Evolutionary conservation across 345 rosid species (phyloP).

Genomic region (Cochlearia excelsa): DNA sequence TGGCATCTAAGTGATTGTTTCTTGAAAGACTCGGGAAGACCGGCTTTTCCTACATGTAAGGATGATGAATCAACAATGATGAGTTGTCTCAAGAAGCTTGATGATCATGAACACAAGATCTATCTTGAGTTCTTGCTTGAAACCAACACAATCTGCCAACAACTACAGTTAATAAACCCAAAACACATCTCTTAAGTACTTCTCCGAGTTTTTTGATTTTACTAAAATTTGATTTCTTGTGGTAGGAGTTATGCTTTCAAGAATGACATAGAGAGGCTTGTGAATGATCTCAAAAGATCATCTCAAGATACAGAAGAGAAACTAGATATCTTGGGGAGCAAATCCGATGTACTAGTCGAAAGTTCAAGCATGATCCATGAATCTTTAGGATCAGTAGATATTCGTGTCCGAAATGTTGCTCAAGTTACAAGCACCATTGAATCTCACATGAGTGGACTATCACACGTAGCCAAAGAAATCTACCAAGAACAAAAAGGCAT

Average conservation of each 20-base stretch:
- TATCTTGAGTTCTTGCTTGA: constrained; percentile 70
- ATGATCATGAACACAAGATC: constrained; percentile 51
- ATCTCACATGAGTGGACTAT: constrained; percentile 44
- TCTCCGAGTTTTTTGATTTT: background rate
- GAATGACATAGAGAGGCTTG: constrained; percentile 67
- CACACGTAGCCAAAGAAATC: constrained; percentile 47
- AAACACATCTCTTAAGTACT: too few relatives aligned
- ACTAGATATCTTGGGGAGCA: constrained; percentile 46
- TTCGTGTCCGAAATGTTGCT: constrained; percentile 47
- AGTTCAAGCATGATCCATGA: constrained; percentile 51
- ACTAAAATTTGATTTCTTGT: background rate
- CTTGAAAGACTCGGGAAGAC: constrained; percentile 58
- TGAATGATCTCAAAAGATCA: constrained; percentile 60
- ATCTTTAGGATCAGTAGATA: constrained; percentile 51
- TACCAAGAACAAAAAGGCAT: constrained; percentile 55
- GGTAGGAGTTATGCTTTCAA: constrained; percentile 64
- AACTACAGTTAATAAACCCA: constrained; percentile 45
- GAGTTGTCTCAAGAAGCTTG: constrained; percentile 51
- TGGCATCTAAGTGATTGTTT: constrained; percentile 85
- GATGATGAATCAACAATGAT: constrained; percentile 42
- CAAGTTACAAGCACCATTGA: constrained; percentile 47
- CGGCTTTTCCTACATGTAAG: constrained; percentile 52
- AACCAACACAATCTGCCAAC: constrained; percentile 79
- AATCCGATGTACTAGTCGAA: constrained; percentile 44
- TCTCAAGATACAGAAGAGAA: constrained; percentile 57